Evolutionary conservation across 1,139 yeast species (phyloP), one percentile per base, ranked within the genome.

Genomic region (Candida buenavistaensis): DNA sequence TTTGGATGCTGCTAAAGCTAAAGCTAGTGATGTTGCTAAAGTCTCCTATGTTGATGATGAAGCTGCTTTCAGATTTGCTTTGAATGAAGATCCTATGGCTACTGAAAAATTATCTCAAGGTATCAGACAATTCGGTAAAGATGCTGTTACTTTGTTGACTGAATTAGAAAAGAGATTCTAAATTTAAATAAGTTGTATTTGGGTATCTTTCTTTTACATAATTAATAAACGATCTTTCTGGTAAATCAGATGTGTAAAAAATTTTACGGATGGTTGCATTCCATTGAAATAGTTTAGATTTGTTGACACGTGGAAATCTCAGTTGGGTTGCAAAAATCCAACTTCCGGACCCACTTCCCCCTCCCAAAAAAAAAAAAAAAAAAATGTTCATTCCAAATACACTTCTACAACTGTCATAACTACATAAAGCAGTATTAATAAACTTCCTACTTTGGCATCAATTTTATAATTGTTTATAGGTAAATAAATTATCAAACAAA

Each of bases 1-100:
- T 48, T 82, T 92, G 67, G 83, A 86, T 51, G 64, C 75, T 38
- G 80, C 82, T 37, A 67, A 80, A 53, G 68, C 77, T 42, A 50
- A 64, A 45, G 44, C 80, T 31, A 61, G 71, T 36, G 74, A 75
- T 48, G 62, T 72, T 41, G 81, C 78, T 58, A 88, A 88, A 78
- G 90, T 84, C 42, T 64, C 90, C 24, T 92, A 66, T 71, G 73
- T 92, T 48, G 80, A 88, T 57, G 82, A 89, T 64, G 97, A 92
- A 73, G 68, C 96, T 42, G 68, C 75, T 46, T 92, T 92, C 92
- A 85, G 97, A 79, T 86, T 81, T 74, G 77, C 74, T 41, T 74
- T 92, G 54, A 92, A 92, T 73, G 96, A 92, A 67, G 97, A 92
- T 64, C 94, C 95, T 50, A 92, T 92, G 98, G 94, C 97, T 57